Conservation (phyloP, 805 yeast species). For the Pichia exigua region DNA sequence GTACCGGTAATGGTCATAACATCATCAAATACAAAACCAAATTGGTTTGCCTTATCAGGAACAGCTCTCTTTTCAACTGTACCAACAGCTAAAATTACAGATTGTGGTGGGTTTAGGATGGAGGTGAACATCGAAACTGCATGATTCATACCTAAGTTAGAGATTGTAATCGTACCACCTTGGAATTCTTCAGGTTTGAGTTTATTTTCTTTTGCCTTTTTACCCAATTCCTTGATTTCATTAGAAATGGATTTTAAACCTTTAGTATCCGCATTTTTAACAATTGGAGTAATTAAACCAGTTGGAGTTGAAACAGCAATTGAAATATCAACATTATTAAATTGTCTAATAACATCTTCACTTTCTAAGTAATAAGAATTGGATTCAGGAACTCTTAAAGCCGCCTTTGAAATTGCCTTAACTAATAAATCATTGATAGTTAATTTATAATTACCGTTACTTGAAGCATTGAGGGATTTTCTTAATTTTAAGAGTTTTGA, state of each 20-base stretch:
- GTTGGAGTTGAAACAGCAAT: constrained; percentile 99
- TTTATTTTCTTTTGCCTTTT: constrained; percentile 92
- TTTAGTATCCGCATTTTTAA: constrained; percentile 77
- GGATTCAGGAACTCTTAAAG: constrained; percentile 83
- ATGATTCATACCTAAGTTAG: constrained; percentile 97
- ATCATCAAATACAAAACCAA: constrained; percentile 88
- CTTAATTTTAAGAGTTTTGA: constrained; percentile 87
- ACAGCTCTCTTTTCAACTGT: constrained; percentile 89
- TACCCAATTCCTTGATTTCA: constrained; percentile 86
- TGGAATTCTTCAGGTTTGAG: constrained; percentile 94
- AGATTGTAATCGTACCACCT: constrained; percentile 98
- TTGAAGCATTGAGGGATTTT: constrained; percentile 75
- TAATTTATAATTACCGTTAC: constrained; percentile 81
- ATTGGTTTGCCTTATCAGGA: constrained; percentile 83
- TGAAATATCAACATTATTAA: constrained; percentile 86
- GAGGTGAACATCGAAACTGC: constrained; percentile 93
- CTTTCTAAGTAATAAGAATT: constrained; percentile 90
- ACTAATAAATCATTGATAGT: constrained; percentile 91
- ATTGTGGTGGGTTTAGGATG: constrained; percentile 96
- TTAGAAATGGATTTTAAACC: constrained; percentile 78
- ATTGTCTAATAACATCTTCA: constrained; percentile 88
- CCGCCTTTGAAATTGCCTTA: constrained; percentile 91
- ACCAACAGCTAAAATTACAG: constrained; percentile 89
- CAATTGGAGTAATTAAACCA: constrained; percentile 95
- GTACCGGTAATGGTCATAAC: constrained; percentile 91